Conservation (phyloP, 2,329 filamentous ascomycete genomes). For the Botryosphaeria dothidea region DNA sequence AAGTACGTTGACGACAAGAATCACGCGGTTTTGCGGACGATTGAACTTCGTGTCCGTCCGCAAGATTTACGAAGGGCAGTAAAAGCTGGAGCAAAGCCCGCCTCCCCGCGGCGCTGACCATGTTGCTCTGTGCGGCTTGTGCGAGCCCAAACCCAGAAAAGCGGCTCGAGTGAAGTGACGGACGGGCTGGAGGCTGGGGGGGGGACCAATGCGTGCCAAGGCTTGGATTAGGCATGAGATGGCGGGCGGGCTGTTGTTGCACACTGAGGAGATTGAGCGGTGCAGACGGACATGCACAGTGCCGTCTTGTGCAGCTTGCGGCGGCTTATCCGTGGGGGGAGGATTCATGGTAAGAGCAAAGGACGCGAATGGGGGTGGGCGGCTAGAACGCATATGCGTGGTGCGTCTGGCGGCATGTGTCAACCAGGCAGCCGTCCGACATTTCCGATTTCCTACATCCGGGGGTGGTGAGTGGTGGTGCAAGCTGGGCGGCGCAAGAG, state of each 20-base stretch:
- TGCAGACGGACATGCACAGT: not conserved
- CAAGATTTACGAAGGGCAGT: too few species aligned
- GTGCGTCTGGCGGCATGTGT: conserved; percentile 3
- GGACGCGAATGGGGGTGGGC: not conserved
- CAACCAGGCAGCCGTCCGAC: not conserved
- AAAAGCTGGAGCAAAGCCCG: too few species aligned
- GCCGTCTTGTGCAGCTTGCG: conserved; percentile 7
- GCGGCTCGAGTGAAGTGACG: not conserved
- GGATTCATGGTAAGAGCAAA: not conserved
- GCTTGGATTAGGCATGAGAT: conserved; percentile 5
- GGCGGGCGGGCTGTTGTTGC: not conserved
- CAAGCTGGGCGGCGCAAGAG: not conserved
- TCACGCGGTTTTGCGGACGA: too few species aligned
- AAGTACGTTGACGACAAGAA: too few species aligned
- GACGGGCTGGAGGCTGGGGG: not conserved
- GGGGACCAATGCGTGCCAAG: conserved; percentile 13
- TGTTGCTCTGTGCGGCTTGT: too few species aligned
- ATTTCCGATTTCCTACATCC: not conserved
- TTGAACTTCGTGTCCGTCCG: too few species aligned
- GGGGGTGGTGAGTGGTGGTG: not conserved
- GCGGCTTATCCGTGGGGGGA: not conserved
- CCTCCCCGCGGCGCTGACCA: too few species aligned
- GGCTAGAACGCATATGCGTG: not conserved
- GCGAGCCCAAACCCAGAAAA: not conserved
- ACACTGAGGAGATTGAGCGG: too few species aligned